Evolutionary conservation across 441 rosid species (phyloP).

Genomic region (Euphorbia celastroides): DNA sequence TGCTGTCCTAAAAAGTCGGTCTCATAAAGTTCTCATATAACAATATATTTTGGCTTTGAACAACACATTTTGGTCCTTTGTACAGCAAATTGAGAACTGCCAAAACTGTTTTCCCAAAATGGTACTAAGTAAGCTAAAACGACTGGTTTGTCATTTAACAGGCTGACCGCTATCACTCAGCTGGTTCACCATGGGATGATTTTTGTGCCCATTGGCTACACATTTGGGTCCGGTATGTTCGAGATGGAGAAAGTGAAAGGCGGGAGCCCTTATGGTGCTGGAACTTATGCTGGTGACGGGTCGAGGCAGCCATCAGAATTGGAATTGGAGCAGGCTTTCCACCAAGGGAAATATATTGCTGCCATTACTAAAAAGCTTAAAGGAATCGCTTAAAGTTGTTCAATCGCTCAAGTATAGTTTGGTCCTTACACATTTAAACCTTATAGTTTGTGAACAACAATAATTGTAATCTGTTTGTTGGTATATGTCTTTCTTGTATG

Average conservation of each 20-base stretch:
- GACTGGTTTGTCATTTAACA: slow-evolving; percentile 5
- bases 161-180: slow-evolving; percentile 94
- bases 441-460: too few species aligned
- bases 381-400: slow-evolving; percentile 38
- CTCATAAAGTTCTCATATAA: too few species aligned
- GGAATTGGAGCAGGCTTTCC: slow-evolving; percentile 79
- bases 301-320: slow-evolving; percentile 80
- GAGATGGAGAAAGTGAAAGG: slow-evolving; percentile 96
- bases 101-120: too few species aligned
- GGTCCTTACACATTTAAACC: too few species aligned
- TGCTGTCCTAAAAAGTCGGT: too few species aligned
- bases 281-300: slow-evolving; percentile 89
- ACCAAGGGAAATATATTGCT: slow-evolving; percentile 94
- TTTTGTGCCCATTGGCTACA: slow-evolving; percentile 31
- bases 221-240: slow-evolving; percentile 93
- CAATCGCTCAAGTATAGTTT: too few species aligned
- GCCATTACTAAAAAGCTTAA: slow-evolving; percentile 78
- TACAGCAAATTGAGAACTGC: too few species aligned
- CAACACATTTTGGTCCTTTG: too few species aligned
- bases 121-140: too few species aligned
- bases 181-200: slow-evolving; percentile 96
- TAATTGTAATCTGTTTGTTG: background rate
- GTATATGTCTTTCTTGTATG: too few species aligned
- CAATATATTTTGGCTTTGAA: too few species aligned
- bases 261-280: slow-evolving; percentile 93